Conservation (phyloP, 495 filamentous ascomycete genomes). For the Xylaria venustula region DNA sequence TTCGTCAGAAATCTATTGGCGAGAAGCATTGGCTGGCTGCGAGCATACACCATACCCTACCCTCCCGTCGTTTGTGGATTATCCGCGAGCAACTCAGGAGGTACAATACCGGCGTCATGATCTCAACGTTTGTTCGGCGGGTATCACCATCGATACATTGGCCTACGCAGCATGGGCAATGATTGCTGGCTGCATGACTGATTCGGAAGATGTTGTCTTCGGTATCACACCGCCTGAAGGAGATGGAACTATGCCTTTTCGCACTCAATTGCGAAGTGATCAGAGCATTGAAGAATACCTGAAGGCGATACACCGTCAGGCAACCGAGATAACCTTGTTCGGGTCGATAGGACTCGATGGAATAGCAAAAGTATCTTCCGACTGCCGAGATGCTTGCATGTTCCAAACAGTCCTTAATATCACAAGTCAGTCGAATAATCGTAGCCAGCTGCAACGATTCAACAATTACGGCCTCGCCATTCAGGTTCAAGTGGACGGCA, state of each 20-base stretch:
- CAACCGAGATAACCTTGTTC: neutral
- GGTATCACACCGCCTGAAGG: neutral
- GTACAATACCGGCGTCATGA: neutral
- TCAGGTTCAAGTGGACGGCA: neutral
- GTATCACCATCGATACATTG: neutral
- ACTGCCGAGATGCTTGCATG: neutral
- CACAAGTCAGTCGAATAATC: neutral
- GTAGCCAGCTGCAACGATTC: neutral
- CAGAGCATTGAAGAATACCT: neutral
- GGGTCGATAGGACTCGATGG: neutral
- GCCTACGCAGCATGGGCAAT: neutral
- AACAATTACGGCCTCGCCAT: neutral
- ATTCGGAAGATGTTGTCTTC: neutral
- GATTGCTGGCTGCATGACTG: neutral
- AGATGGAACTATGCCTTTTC: neutral
- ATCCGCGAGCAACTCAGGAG: neutral
- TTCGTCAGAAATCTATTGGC: neutral
- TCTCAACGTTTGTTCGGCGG: neutral
- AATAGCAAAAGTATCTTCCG: neutral
- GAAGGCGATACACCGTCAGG: neutral
- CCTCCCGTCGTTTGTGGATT: neutral
- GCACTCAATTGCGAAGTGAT: neutral
- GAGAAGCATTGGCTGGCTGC: neutral
- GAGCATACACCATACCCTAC: conserved; percentile 4
- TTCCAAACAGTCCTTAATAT: neutral